phyloP scores from a whole-genome alignment of 495 filamentous ascomycete species.

The Eremomyces bilateralis region DNA sequence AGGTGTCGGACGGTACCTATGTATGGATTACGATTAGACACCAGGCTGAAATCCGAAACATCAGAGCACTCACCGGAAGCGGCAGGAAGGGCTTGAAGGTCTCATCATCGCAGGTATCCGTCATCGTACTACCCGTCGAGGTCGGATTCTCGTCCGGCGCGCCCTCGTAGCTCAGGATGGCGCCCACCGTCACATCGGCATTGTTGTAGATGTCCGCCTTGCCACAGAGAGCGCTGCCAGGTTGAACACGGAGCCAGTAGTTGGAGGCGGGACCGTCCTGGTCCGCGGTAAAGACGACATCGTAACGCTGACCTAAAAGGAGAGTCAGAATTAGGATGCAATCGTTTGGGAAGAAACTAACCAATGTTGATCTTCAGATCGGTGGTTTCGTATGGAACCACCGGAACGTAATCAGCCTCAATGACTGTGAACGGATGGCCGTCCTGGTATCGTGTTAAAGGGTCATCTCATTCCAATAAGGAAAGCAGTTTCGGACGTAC shows the following conservation, averaged over 20 bases:
- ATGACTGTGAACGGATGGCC: slow-evolving; percentile 27
- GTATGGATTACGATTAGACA: too few relatives aligned
- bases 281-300: slow-evolving; percentile 20
- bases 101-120: slow-evolving; percentile 20
- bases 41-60: too few relatives aligned
- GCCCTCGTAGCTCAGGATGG: slow-evolving; percentile 15
- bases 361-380: slow-evolving; percentile 18
- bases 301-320: slow-evolving; percentile 20
- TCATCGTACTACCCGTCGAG: slow-evolving; percentile 14
- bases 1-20: too few relatives aligned
- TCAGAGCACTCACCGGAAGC: too few relatives aligned
- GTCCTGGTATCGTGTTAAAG: too few relatives aligned
- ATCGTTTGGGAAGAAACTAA: too few relatives aligned
- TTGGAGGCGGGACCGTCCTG: slow-evolving; percentile 9
- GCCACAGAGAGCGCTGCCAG: slow-evolving; percentile 12
- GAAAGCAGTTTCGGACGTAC: too few relatives aligned
- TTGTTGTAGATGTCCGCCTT: slow-evolving; percentile 12
- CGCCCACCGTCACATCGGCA: too few relatives aligned
- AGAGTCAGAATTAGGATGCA: too few relatives aligned
- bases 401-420: slow-evolving; percentile 26
- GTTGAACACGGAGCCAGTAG: slow-evolving; percentile 22
- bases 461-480: too few relatives aligned
- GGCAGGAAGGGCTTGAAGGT: too few relatives aligned
- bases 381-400: slow-evolving; percentile 23
- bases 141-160: slow-evolving; percentile 8